Evolutionary conservation across 768 basidiomycete species (phyloP).

Genomic region (Mrakia frigida): DNA sequence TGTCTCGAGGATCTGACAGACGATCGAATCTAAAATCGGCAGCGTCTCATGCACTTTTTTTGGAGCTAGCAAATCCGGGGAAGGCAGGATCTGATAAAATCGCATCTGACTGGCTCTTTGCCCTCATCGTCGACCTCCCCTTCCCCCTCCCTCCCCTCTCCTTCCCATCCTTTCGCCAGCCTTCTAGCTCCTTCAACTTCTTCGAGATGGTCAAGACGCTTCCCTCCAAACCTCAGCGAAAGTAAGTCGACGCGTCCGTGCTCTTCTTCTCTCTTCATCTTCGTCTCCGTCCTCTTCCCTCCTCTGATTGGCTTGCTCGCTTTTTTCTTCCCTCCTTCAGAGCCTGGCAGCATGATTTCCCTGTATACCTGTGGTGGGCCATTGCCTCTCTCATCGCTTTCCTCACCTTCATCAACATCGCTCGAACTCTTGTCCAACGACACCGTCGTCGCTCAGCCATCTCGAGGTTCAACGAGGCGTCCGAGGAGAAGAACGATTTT

Average conservation of each 20-base stretch:
- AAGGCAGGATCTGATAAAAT: neutral
- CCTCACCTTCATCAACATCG: constrained; percentile 21
- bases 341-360: constrained; percentile 13
- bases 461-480: neutral
- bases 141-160: neutral
- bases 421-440: neutral
- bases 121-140: neutral
- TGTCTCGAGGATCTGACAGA: too few relatives aligned
- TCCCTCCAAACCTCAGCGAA: constrained; percentile 13
- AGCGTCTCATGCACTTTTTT: too few relatives aligned
- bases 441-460: constrained; percentile 3
- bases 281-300: neutral
- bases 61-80: too few relatives aligned
- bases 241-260: neutral
- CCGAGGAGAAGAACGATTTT: constrained; percentile 27
- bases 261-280: neutral
- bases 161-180: neutral
- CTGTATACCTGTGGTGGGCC: constrained; percentile 20
- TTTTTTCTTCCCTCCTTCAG: neutral
- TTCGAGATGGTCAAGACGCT: neutral
- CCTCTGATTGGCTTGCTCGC: neutral
- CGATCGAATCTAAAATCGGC: too few relatives aligned
- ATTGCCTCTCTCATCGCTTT: constrained; percentile 13
- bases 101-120: neutral
- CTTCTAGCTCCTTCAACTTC: neutral